These are phyloP conservation scores for Sclerotinia minor DNA, from an alignment of 2,329 filamentous ascomycete species.

Conservation along the genomic window DNA sequence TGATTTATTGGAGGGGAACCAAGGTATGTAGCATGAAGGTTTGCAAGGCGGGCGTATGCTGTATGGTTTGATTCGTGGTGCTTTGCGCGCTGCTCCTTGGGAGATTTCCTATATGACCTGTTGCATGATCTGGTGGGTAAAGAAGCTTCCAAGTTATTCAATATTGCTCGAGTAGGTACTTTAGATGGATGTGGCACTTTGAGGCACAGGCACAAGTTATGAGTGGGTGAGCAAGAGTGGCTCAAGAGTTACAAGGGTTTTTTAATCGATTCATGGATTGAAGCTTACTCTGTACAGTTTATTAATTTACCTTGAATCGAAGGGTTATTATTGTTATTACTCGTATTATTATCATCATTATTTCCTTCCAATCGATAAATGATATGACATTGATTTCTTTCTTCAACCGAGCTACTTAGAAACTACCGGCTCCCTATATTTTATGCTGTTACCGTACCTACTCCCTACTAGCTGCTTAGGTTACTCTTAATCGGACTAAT, in stretches of 20 bases:
- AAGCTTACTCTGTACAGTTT: neutral
- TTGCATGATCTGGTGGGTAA: slow-evolving; percentile 24
- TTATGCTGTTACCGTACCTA: neutral
- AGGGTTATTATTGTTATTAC: too few species aligned
- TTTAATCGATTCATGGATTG: neutral
- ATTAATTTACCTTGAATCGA: too few species aligned
- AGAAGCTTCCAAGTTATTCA: neutral
- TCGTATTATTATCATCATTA: too few species aligned
- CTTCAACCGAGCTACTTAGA: neutral
- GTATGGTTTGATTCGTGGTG: neutral
- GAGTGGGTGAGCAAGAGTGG: slow-evolving; percentile 1
- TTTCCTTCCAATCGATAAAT: neutral
- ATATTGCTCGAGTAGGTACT: neutral
- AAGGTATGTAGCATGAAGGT: neutral
- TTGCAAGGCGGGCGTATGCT: neutral
- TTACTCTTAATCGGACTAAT: neutral
- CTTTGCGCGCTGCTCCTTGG: neutral
- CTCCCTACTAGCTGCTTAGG: neutral
- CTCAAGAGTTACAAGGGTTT: slow-evolving; percentile 4
- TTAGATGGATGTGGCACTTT: slow-evolving; percentile 10
- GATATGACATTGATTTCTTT: neutral
- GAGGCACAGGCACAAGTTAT: slow-evolving; percentile 7
- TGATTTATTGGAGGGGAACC: neutral
- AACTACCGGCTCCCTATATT: neutral
- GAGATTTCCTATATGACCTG: neutral